Evolutionary conservation across 2,329 filamentous ascomycete genomes (phyloP).

Genomic region (Hypoxylon sp.): DNA sequence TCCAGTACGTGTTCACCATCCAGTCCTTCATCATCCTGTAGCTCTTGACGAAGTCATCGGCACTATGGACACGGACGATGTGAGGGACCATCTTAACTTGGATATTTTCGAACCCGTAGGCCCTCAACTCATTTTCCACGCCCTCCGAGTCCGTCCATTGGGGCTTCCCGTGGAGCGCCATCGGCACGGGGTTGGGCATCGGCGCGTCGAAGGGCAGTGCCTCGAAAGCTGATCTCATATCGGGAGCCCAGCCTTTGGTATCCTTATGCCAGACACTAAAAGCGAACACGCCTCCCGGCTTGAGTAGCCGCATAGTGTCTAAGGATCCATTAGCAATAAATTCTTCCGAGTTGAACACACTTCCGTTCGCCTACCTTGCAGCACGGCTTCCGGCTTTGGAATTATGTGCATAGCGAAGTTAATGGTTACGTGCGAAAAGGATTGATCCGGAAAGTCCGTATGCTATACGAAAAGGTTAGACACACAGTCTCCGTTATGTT

Average conservation of each 20-base stretch:
- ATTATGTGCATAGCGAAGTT: conserved; percentile 65
- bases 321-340: not conserved
- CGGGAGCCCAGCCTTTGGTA: conserved; percentile 56
- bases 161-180: conserved; percentile 59
- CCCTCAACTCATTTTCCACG: conserved; percentile 56
- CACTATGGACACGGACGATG: conserved; percentile 52
- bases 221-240: conserved; percentile 58
- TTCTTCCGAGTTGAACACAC: not conserved
- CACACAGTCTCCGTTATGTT: not conserved
- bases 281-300: conserved; percentile 58
- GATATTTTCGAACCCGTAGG: conserved; percentile 59
- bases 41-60: conserved; percentile 55
- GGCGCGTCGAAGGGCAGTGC: conserved; percentile 60
- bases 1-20: conserved; percentile 58
- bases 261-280: conserved; percentile 56
- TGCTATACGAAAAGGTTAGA: conserved; percentile 51
- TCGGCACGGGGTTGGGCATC: conserved; percentile 53
- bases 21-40: conserved; percentile 60
- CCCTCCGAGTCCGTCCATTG: conserved; percentile 60
- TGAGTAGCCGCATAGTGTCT: conserved; percentile 59
- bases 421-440: conserved; percentile 62
- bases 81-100: conserved; percentile 53
- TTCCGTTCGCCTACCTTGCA: conserved; percentile 53
- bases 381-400: conserved; percentile 57
- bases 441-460: conserved; percentile 57